phyloP scores from a whole-genome alignment of 331 rosid species.

The Pyrus hybrid region DNA sequence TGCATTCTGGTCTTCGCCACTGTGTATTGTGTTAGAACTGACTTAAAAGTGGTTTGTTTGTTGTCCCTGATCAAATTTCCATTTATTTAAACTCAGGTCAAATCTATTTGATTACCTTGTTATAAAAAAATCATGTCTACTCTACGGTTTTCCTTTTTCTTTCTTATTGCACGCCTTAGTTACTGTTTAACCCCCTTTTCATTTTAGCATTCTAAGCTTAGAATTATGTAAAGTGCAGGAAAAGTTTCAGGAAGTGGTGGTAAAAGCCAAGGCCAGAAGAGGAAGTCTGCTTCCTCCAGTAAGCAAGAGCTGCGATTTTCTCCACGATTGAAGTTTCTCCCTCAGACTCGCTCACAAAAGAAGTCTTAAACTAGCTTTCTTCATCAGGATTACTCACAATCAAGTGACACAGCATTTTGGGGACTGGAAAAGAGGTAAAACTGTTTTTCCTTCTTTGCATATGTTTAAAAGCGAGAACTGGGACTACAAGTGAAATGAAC shows the following conservation, averaged over 20 bases:
- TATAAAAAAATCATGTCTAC: not conserved
- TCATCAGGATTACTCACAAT: not conserved
- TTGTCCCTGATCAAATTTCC: not conserved
- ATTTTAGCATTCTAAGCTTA: not conserved
- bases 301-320: constrained; percentile 18
- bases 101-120: too few relatives aligned
- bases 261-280: constrained; percentile 10
- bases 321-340: constrained; percentile 5
- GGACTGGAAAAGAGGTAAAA: not conserved
- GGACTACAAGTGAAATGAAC: not conserved
- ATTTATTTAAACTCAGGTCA: not conserved
- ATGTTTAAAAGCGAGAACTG: not conserved
- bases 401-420: not conserved
- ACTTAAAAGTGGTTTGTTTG: not conserved
- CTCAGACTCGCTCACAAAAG: constrained; percentile 9
- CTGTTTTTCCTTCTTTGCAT: not conserved
- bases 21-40: not conserved
- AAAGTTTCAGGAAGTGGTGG: not conserved
- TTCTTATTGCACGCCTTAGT: not conserved
- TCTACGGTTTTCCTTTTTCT: not conserved
- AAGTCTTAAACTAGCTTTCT: not conserved
- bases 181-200: not conserved
- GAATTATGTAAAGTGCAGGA: not conserved
- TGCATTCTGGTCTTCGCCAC: not conserved
- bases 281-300: constrained; percentile 5